These are phyloP conservation scores for Pulveroboletus sp. DNA, from an alignment of 768 basidiomycete genomes.

Conservation along the genomic window DNA sequence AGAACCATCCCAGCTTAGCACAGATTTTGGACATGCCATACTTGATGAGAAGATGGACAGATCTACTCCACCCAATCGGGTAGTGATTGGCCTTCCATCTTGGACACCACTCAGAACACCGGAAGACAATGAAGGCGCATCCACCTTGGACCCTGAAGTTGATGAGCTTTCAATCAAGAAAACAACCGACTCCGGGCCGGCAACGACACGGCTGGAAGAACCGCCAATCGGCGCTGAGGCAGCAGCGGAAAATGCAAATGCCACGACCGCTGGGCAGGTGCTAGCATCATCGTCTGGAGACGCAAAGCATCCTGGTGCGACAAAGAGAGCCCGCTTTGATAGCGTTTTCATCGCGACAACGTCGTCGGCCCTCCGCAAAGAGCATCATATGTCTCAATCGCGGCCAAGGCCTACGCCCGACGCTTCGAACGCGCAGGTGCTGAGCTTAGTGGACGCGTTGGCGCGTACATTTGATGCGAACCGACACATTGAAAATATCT, in stretches of 20 bases:
- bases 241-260: background rate
- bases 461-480: constrained; percentile 27
- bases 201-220: background rate
- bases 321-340: constrained; percentile 21
- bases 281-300: background rate
- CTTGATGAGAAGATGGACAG: background rate
- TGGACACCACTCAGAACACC: constrained; percentile 16
- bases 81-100: constrained; percentile 17
- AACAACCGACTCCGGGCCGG: too few species aligned
- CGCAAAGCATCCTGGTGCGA: background rate
- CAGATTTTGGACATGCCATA: constrained; percentile 2
- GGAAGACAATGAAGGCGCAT: background rate
- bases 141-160: constrained; percentile 5
- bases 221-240: background rate
- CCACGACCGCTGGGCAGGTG: background rate
- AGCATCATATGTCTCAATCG: background rate
- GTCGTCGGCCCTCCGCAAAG: background rate
- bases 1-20: background rate
- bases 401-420: background rate
- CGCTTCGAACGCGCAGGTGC: background rate
- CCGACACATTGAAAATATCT: background rate
- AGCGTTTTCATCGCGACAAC: constrained; percentile 22
- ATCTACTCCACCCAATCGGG: background rate
- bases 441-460: constrained; percentile 23
- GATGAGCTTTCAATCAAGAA: constrained; percentile 4